A percentile compares a stretch with the other conserved stretches of the same genome.
Conservation (phyloP, 305 asterid genomes). For the Plantago rigida region DNA sequence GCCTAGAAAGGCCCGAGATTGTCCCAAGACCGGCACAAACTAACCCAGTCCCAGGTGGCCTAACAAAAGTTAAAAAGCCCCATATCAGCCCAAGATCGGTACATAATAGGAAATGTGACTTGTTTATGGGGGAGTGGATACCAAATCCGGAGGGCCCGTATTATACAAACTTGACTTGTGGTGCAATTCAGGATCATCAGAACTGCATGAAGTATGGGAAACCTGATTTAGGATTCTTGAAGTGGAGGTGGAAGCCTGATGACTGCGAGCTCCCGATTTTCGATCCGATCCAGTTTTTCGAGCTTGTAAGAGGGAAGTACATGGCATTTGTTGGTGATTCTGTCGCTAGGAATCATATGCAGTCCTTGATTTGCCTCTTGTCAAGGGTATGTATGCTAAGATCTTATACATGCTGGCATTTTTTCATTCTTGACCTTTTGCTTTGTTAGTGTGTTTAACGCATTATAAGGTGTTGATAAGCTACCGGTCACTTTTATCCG, state of each 20-base stretch:
- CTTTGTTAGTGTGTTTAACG: too few species aligned
- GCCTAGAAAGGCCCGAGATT: too few species aligned
- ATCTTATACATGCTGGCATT: background rate
- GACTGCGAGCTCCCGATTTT: conserved; percentile 55
- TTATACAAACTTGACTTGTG: conserved; percentile 59
- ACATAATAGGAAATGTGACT: conserved; percentile 36
- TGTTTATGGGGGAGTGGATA: conserved; percentile 77
- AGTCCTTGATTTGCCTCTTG: conserved; percentile 72
- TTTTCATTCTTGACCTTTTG: background rate
- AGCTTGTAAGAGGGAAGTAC: conserved; percentile 55
- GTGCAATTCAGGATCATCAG: conserved; percentile 69
- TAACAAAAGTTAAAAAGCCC: background rate
- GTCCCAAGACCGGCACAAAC: too few species aligned
- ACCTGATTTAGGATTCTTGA: conserved; percentile 55
- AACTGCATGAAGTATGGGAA: conserved; percentile 67
- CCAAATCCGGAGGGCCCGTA: conserved; percentile 53
- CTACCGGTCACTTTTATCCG: too few species aligned
- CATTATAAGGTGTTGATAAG: too few species aligned
- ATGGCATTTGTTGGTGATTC: conserved; percentile 86
- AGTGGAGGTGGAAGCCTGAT: conserved; percentile 85
- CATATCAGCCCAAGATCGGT: background rate
- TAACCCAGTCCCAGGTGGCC: too few species aligned
- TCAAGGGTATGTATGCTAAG: conserved; percentile 41
- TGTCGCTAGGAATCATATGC: conserved; percentile 77
- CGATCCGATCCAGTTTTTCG: conserved; percentile 46